Base-by-base conservation (phyloP, 2,329 filamentous ascomycete genomes). In the Cladophialophora bantiana region DNA sequence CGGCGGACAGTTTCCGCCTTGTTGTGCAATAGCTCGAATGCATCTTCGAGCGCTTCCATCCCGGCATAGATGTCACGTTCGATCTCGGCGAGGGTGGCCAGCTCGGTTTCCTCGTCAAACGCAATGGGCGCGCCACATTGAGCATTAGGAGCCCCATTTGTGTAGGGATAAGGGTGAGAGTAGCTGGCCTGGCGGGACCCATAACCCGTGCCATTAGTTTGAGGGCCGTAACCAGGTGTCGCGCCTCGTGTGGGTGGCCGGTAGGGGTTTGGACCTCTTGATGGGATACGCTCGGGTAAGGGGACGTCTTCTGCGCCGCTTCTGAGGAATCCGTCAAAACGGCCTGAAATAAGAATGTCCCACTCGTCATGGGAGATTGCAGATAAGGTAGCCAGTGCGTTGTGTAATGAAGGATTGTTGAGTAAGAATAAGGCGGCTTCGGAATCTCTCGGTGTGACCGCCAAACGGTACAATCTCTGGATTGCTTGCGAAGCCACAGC, bases 321-420 rank as follows among this genome's bases (percentile, higher is more conserved):
- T 88, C 94, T 96, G 20, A 97, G 84, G 79, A 98, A 98, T 3
- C 94, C 94, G 75, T 97, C 94, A 74, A 98, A 98, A 34, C 94
- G 90, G 34, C 94, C 94, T 0, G 94, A 97, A 4, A 90, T 92
- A 12, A 98, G 84, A 63, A 98, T 96, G 69, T 97, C 94, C 94
- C 94, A 98, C 78, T 98, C 94, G n/a, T 92, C 91, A 55, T 89
- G 87, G 75, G 90, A 95, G 73, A 98, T 95, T 60, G 94, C 92
- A 40, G 91, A 89, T 58, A 97, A 85, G 0, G 94, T 97, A 48
- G 92, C 89, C 2, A 98, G 87, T 36, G 97, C 88, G 74, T 95
- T 90, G 77, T 98, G 94, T 57, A 95, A 87, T 12, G 87, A 83
- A 0, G 89, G 89, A 76, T 97, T 90, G 77, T 90, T 93, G 70